Percentiles rank a stretch among this genome's conserved stretches.
Conservation (phyloP, 2,329 filamentous ascomycete species). For the Fusarium lateritium region DNA sequence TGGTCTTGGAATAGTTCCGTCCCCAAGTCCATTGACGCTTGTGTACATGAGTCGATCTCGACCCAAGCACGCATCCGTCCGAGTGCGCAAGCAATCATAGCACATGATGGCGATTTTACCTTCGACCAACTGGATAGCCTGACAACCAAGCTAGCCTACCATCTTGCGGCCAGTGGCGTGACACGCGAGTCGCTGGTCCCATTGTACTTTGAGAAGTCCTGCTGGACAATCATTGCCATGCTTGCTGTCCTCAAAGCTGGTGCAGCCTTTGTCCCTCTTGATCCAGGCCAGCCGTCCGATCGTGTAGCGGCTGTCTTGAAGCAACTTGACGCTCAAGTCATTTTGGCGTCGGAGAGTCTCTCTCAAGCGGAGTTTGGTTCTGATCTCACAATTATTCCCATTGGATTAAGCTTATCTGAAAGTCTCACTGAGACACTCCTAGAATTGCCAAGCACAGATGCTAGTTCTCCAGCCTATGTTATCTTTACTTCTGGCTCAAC, state of each 20-base stretch:
- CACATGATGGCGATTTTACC: slow-evolving; percentile 7
- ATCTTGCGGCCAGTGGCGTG: background rate
- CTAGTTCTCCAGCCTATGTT: background rate
- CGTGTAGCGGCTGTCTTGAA: background rate
- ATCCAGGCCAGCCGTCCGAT: background rate
- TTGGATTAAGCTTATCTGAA: background rate
- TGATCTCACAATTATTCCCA: background rate
- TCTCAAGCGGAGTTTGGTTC: background rate
- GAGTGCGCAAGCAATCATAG: background rate
- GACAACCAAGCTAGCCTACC: background rate
- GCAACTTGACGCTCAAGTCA: background rate
- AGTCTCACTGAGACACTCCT: background rate
- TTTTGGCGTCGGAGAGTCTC: background rate
- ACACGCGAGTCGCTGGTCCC: background rate
- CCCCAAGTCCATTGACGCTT: slow-evolving; percentile 16
- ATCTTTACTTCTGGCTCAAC: background rate
- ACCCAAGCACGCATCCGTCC: background rate
- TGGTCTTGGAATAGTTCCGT: slow-evolving; percentile 40
- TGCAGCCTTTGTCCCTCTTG: background rate
- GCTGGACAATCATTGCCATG: slow-evolving; percentile 40
- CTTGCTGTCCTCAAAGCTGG: slow-evolving; percentile 35
- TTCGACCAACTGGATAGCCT: slow-evolving; percentile 1
- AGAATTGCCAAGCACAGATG: background rate
- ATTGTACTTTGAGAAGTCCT: slow-evolving; percentile 49
- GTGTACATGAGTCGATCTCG: slow-evolving; percentile 27